Evolutionary conservation across 257 asterid species (phyloP).

Genomic region (Nicotiana obtusifolia): DNA sequence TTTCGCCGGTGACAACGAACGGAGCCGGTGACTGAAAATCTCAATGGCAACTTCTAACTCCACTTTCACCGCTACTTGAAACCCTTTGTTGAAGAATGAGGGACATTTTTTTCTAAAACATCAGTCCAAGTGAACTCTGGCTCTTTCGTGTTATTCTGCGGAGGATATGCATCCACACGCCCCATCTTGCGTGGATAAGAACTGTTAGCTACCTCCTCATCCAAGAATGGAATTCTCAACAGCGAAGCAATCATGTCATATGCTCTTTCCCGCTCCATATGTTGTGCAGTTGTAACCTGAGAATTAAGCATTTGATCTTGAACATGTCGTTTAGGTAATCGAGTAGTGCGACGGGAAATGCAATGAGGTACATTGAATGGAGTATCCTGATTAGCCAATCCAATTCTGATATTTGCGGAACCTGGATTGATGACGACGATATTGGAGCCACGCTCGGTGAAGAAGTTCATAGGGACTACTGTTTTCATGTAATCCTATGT

Average conservation of each 20-base stretch:
- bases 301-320: slow-evolving; percentile 89
- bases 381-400: slow-evolving; percentile 74
- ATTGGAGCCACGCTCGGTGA: slow-evolving; percentile 92
- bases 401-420: slow-evolving; percentile 80
- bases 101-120: slow-evolving; percentile 46
- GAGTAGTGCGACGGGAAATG: slow-evolving; percentile 74
- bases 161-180: slow-evolving; percentile 65
- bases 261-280: slow-evolving; percentile 94
- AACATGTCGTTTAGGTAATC: slow-evolving; percentile 62
- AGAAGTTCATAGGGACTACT: slow-evolving; percentile 72
- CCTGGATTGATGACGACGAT: slow-evolving; percentile 98
- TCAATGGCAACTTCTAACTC: too few relatives aligned
- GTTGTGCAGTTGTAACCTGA: slow-evolving; percentile 87
- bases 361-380: slow-evolving; percentile 80
- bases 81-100: slow-evolving; percentile 39
- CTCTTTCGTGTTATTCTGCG: slow-evolving; percentile 66
- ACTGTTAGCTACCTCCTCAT: slow-evolving; percentile 59
- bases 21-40: too few relatives aligned
- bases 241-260: slow-evolving; percentile 88
- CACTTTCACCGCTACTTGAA: too few relatives aligned
- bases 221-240: slow-evolving; percentile 83
- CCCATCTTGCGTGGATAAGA: slow-evolving; percentile 88
- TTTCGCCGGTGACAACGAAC: too few relatives aligned
- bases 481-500: slow-evolving; percentile 78
- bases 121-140: slow-evolving; percentile 70